Percentiles rank a stretch among this genome's conserved stretches.
phyloP scores from a whole-genome alignment of 73 alveolate genomes.

The Effrenium voratum region DNA sequence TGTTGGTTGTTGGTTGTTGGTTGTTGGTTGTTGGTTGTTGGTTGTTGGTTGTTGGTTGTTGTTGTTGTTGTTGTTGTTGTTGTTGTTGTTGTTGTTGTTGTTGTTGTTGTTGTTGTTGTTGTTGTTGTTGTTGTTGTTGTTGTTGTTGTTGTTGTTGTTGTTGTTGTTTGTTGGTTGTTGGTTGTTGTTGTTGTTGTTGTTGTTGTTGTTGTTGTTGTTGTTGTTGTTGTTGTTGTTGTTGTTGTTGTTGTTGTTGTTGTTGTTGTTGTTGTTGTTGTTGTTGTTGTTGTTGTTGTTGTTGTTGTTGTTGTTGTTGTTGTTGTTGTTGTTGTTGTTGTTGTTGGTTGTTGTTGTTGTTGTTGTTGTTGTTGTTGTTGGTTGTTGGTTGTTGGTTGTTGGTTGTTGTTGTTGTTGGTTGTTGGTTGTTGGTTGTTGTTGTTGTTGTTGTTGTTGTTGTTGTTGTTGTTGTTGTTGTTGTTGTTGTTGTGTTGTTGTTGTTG shows the following conservation, averaged over 20 bases:
- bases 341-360: background rate
- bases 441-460: too few species aligned
- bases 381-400: too few species aligned
- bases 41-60: too few species aligned
- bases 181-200: conserved; percentile 36
- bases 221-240: conserved; percentile 21
- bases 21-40: too few species aligned
- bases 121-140: background rate
- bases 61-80: background rate
- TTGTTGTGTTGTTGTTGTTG: too few species aligned
- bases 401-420: too few species aligned
- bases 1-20: too few species aligned
- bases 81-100: conserved; percentile 21
- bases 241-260: conserved; percentile 64
- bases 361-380: too few species aligned
- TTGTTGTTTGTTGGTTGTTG: background rate
- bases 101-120: background rate
- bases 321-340: background rate
- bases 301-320: background rate
- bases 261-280: background rate
- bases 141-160: background rate
- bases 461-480: too few species aligned
- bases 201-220: conserved; percentile 30
- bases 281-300: conserved; percentile 6
- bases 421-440: too few species aligned